These are phyloP conservation scores for Prinsepia uniflora DNA, from an alignment of 306 rosid species.

Conservation along the genomic window DNA sequence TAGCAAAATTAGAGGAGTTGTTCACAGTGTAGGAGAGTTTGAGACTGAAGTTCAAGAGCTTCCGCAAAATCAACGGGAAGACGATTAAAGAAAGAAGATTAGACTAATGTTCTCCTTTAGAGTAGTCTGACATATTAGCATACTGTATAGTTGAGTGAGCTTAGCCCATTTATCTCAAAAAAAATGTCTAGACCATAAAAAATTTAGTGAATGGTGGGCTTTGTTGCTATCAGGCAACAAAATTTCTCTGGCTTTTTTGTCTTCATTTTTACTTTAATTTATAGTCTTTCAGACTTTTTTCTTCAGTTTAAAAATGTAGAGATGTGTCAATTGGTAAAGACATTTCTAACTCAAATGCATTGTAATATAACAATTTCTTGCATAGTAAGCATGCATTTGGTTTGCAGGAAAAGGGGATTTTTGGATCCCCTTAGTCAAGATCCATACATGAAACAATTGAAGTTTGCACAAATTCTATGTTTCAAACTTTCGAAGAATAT, in stretches of 20 bases:
- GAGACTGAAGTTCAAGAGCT: slow-evolving; percentile 22
- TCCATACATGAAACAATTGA: too few species aligned
- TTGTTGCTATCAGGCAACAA: not conserved
- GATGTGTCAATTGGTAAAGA: not conserved
- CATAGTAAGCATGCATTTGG: not conserved
- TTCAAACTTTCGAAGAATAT: too few species aligned
- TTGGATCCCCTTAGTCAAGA: not conserved
- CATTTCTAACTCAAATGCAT: too few species aligned
- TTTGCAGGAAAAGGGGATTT: not conserved
- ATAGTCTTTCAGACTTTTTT: not conserved
- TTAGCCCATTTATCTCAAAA: slow-evolving; percentile 8
- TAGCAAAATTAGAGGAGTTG: slow-evolving; percentile 20
- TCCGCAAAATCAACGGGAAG: slow-evolving; percentile 4
- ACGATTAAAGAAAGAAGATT: not conserved
- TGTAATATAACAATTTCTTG: not conserved
- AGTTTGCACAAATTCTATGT: too few species aligned
- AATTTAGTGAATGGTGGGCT: not conserved
- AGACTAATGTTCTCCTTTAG: not conserved
- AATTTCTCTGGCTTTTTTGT: not conserved
- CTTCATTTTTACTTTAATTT: too few species aligned
- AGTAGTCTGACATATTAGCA: slow-evolving; percentile 5
- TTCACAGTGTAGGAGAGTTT: slow-evolving; percentile 23
- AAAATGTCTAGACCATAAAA: not conserved
- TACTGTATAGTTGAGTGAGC: not conserved
- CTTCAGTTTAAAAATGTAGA: not conserved